These are phyloP conservation scores for Pachysandra terminalis DNA, from an alignment of 164 flowering plant genomes.

Conservation along the genomic window DNA sequence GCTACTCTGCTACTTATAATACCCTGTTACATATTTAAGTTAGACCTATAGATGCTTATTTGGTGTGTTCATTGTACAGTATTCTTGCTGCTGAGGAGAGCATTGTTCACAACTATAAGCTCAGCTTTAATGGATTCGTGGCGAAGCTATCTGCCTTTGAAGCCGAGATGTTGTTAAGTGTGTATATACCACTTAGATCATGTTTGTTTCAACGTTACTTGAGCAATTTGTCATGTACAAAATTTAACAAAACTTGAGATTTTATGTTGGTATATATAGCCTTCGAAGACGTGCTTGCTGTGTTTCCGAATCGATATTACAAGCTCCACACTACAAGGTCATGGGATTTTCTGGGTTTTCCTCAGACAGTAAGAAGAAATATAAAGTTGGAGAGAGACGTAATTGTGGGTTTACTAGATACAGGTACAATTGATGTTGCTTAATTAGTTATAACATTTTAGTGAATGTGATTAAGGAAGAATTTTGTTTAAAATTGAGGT, in stretches of 20 bases:
- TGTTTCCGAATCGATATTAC: conserved; percentile 46
- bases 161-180: conserved; percentile 40
- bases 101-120: conserved; percentile 56
- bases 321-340: conserved; percentile 77
- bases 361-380: conserved; percentile 48
- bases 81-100: conserved; percentile 39
- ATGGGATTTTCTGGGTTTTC: too few relatives aligned
- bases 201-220: too few relatives aligned
- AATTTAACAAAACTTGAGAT: too few relatives aligned
- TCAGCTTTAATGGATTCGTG: conserved; percentile 68
- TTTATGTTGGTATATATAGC: conserved; percentile 24
- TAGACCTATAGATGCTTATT: too few relatives aligned
- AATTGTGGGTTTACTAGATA: conserved; percentile 59
- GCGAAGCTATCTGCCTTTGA: conserved; percentile 56
- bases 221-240: too few relatives aligned
- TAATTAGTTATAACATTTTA: too few relatives aligned
- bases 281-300: conserved; percentile 44
- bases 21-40: too few relatives aligned
- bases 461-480: too few relatives aligned
- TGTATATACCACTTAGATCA: background rate
- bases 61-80: conserved; percentile 21
- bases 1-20: too few relatives aligned
- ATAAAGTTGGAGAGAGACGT: conserved; percentile 41
- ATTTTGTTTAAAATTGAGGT: too few relatives aligned
- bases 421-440: conserved; percentile 61